phyloP scores from a whole-genome alignment of 257 asterid genomes.

The Solanum paucissectum region DNA sequence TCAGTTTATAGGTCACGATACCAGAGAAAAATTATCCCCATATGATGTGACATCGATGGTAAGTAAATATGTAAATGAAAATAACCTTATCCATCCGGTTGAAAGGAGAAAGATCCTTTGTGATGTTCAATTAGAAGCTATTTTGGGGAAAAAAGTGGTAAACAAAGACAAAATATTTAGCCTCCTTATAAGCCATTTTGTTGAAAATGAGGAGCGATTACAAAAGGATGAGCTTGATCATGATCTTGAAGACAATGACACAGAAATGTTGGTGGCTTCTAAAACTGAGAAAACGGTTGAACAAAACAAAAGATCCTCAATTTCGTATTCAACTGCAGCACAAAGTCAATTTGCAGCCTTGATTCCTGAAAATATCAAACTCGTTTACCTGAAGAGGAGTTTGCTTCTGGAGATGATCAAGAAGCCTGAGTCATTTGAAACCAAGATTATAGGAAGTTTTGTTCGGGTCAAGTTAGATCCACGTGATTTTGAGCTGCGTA shows the following conservation, averaged over 20 bases:
- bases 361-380: conserved; percentile 54
- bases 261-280: neutral
- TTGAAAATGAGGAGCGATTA: conserved; percentile 33
- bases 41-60: conserved; percentile 39
- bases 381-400: conserved; percentile 26
- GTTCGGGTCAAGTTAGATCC: conserved; percentile 38
- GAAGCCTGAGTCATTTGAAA: conserved; percentile 5
- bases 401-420: conserved; percentile 31
- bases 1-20: conserved; percentile 40
- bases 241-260: conserved; percentile 18
- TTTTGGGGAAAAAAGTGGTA: conserved; percentile 35
- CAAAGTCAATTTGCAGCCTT: conserved; percentile 44
- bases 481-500: conserved; percentile 21
- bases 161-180: conserved; percentile 24
- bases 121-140: conserved; percentile 32
- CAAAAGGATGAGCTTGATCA: conserved; percentile 35
- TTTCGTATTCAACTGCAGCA: neutral
- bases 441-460: neutral
- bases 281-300: conserved; percentile 16
- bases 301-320: neutral
- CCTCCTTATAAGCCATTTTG: conserved; percentile 46
- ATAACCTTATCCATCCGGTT: conserved; percentile 34
- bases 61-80: conserved; percentile 29
- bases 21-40: conserved; percentile 28
- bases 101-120: conserved; percentile 38